Conservation (phyloP, 306 rosid genomes). For the Pterocarpus santalinus region DNA sequence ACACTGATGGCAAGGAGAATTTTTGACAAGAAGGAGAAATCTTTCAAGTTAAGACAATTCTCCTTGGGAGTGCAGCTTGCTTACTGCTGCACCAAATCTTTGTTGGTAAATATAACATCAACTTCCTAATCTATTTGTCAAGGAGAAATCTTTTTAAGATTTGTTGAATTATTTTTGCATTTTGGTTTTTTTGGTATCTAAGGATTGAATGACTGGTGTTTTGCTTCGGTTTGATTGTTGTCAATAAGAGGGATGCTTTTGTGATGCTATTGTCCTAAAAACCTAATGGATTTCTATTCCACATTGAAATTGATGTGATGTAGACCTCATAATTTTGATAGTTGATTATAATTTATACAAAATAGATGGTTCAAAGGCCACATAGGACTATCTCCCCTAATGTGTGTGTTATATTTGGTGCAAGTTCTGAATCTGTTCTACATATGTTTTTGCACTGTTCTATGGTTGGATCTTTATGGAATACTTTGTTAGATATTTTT, state of each 20-base stretch:
- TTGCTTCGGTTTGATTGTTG: constrained; percentile 22
- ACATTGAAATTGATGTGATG: constrained; percentile 8
- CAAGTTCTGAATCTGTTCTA: no score
- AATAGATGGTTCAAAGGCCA: not conserved
- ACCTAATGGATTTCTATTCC: not conserved
- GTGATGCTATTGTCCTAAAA: constrained; percentile 25
- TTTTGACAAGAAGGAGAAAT: no score
- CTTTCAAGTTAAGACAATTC: no score
- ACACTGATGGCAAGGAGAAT: no score
- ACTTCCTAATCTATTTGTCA: not conserved
- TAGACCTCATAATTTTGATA: constrained; percentile 2
- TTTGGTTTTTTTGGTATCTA: constrained; percentile 2
- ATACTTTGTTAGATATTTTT: no score
- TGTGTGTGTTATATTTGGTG: no score
- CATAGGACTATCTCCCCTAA: no score
- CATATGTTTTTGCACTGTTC: no score
- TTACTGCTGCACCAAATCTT: no score
- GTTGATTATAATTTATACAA: constrained; percentile 22
- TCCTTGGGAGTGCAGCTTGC: no score
- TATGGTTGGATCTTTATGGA: no score
- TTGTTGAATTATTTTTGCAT: not conserved
- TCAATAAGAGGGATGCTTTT: constrained; percentile 2
- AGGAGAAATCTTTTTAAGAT: not conserved
- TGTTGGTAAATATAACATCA: no score
- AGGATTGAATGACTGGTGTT: constrained; percentile 5